Base-by-base conservation (phyloP, 176 grass and related monocot species). In the barley (Hordeum vulgare) region DNA sequence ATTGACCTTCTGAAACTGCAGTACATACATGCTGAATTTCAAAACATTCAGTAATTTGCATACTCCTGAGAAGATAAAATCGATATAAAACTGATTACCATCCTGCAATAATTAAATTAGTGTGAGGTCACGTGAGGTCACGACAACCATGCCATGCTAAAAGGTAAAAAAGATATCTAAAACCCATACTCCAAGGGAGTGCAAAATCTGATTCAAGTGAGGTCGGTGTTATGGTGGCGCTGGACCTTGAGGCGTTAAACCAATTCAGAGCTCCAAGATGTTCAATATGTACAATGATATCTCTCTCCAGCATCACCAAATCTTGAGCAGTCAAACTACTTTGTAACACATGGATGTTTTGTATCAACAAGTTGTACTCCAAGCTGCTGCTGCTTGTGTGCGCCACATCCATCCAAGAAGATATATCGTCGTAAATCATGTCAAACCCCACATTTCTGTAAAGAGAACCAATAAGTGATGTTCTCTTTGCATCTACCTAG, bases 331-430 rank as follows among this genome's bases (percentile, higher is more conserved):
- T 85, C 84, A 95, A 91, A 36, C 92, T 91, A 41, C 63, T 85
- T 71, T 95, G 89, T 71, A 95, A 49, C 13, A 54, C 82, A 47
- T 86, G 36, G 58, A 95, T 77, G 63, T 95, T 93, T 77, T 98
- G 86, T 85, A 98, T 95, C 62, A 98, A 27, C 36, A 98, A 71
- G 10, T 61, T 71, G 33, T 90, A 84, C 83, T 94, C 64, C 33
- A 80, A 74, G 66, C 69, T 61, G 37, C 35, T 66, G n/a, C n/a
- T 59, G 24, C 83, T 83, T 58, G 61, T 75, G 65, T 42, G 29
- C 24, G 65, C 41, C 10, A 21, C 88, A 63, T 88, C 76, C 78
- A 85, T 57, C 90, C 57, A 76, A 72, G 13, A 41, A 75, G 81
- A 61, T 27, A 78, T 71, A 44, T 77, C 75, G 23, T 87, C 78